Base-by-base conservation (phyloP, 345 rosid genomes). In the Gossypium rotundifolium region DNA sequence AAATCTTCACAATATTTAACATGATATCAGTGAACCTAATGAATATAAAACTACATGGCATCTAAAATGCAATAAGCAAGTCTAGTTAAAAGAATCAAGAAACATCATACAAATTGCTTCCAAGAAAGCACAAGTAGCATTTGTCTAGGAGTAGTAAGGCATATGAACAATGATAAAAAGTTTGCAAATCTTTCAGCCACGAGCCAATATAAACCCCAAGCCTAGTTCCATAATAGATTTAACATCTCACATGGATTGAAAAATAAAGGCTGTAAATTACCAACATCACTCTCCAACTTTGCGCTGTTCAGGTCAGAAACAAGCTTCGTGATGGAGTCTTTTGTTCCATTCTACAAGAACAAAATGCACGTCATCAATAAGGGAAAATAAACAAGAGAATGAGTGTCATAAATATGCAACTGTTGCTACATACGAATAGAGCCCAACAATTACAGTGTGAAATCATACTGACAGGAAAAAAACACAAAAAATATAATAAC, bases 271-370 rank as follows among this genome's bases (percentile, higher is more conserved):
- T 10, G 38, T 74, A 71, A 71, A 92, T 86, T 79, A 90, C 98
- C 99, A 29, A 93, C 99, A 86, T 95, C 96, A 65, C 87, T 53
- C 87, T 93, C 99, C 93, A 93, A 83, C 71, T 82, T 87, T 12
- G 93, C 89, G 75, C 68, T 80, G 84, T 93, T 95, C 85, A 95
- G 84, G 79, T 95, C 99, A 60, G 94, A 84, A 78, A 95, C 87
- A 81, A 95, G 97, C 90, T 93, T 95, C 54, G 78, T 79, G 68
- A 93, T 91, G 78, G 98, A 87, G 72, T 95, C 94, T 75, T 91
- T 95, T 52, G 97, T 91, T 76, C 99, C 98, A 79, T 95, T 95
- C 99, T 95, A 77, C 16, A 4, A 51, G 62, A 70, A 17, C 58
- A 40, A 20, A 65, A n/a, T 48, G 54, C 33, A 53, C 25, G 38